Evolutionary conservation across 2,329 filamentous ascomycete genomes (phyloP).

Genomic region (Lasiodiplodia hormozganensis): DNA sequence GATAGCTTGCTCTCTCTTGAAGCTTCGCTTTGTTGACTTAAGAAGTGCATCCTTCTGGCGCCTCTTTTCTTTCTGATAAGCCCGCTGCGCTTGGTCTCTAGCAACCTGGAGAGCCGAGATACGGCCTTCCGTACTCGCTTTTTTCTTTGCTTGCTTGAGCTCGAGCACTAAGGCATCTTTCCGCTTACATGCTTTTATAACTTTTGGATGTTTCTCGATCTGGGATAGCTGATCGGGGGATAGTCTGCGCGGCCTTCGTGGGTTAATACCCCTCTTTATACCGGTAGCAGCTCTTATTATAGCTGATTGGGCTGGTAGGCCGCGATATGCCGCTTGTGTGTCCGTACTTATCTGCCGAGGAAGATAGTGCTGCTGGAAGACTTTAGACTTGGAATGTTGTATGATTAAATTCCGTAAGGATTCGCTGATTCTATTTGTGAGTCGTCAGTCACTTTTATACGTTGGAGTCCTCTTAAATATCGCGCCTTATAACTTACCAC

Average conservation of each 20-base stretch:
- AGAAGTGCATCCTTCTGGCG: background rate
- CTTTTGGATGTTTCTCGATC: background rate
- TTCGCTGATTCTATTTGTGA: conserved; percentile 7
- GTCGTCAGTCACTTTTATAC: background rate
- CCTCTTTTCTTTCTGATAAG: background rate
- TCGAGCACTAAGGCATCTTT: background rate
- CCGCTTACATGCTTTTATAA: background rate
- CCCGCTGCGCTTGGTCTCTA: background rate
- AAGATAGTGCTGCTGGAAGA: conserved; percentile 18
- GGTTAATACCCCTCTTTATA: conserved; percentile 1
- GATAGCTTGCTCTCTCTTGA: background rate
- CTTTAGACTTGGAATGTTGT: conserved; percentile 14
- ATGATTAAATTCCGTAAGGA: conserved; percentile 12
- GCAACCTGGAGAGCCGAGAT: background rate
- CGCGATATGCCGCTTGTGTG: conserved; percentile 12
- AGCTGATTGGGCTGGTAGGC: background rate
- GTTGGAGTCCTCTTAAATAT: too few relatives aligned
- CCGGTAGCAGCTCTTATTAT: conserved; percentile 10
- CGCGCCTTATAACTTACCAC: conserved; percentile 5
- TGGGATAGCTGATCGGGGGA: background rate
- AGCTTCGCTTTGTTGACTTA: background rate
- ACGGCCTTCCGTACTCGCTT: background rate
- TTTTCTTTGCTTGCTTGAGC: background rate
- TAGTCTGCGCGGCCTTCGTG: background rate
- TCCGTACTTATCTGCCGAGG: conserved; percentile 8